Base-by-base conservation (phyloP, 306 rosid species). In the Quercus alba region DNA sequence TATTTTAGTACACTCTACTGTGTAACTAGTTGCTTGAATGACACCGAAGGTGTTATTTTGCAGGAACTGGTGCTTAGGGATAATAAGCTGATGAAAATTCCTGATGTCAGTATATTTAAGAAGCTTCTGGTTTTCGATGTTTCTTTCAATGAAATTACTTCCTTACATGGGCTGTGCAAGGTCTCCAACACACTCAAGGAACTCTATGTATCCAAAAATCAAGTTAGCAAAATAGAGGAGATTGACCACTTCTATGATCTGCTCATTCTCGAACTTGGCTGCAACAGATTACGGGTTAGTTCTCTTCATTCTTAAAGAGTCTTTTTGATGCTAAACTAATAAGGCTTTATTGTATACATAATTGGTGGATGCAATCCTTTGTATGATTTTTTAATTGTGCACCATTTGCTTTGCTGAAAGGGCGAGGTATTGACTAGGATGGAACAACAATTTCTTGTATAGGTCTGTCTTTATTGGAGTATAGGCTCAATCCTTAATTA, bases 221-320 rank as follows among this genome's bases (percentile, higher is more conserved):
- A 96, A 83, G 92, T 96, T 51, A 11, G 82, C 0, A 88, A 87
- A 86, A 93, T 93, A 1, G 98, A 96, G 80, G 97, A 96, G 84
- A 86, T 96, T 44, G 97, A 91, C 12, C 98, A 96, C 77, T 86
- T 96, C 69, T 87, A 79, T 71, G 84, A 89, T 30, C 83, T 96
- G 76, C 91, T 51, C 64, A 88, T 96, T 87, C 98, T 93, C 18
- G 98, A 96, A 86, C 98, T 96, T 12, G 98, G 99, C 52, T 96
- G 97, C 72, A 96, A 93, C 76, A 85, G 86, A 84, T 79, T 93
- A 63, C 89, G 97, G 94, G 99, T 92, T 79, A 78, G 94, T 82
- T 18, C 56, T 85, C 56, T 76, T 17, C 49, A 73, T 64, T 3
- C 19, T 14, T 44, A 0, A 3, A 38, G 55, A 20, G 26, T n/a